A percentile compares a stretch with the other conserved stretches of the same genome.
These are phyloP conservation scores for Aurinia saxatilis DNA, from an alignment of 345 rosid genomes.

Conservation along the genomic window DNA sequence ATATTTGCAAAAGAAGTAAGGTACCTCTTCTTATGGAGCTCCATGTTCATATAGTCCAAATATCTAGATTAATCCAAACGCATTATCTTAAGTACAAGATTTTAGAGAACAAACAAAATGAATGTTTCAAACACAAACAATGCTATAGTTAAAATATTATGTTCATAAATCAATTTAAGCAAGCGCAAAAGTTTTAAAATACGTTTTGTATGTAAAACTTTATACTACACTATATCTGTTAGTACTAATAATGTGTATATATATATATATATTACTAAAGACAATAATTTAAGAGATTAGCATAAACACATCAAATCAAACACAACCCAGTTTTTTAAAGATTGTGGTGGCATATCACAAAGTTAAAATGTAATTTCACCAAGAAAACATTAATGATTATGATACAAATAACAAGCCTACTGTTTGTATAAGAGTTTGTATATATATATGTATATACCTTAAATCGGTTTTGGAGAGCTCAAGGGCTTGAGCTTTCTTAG, in stretches of 20 bases:
- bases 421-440: too few species aligned
- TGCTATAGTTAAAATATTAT: background rate
- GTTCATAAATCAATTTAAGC: too few species aligned
- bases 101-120: background rate
- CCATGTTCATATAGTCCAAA: conserved; percentile 25
- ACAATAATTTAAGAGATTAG: too few species aligned
- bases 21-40: conserved; percentile 11
- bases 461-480: conserved; percentile 10
- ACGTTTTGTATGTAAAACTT: too few species aligned
- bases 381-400: background rate
- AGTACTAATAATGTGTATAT: too few species aligned
- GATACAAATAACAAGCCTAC: background rate
- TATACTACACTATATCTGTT: too few species aligned
- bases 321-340: too few species aligned
- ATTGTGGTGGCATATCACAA: too few species aligned
- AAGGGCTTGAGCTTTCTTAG: conserved; percentile 18
- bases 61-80: conserved; percentile 3
- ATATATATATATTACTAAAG: too few species aligned
- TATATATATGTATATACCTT: background rate
- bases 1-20: background rate
- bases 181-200: too few species aligned
- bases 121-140: background rate
- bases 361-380: too few species aligned
- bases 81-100: background rate
- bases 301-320: too few species aligned